Evolutionary conservation across 2,329 filamentous ascomycete species (phyloP), one percentile per base, ranked within the genome.

Genomic region (Penicillium sp.): DNA sequence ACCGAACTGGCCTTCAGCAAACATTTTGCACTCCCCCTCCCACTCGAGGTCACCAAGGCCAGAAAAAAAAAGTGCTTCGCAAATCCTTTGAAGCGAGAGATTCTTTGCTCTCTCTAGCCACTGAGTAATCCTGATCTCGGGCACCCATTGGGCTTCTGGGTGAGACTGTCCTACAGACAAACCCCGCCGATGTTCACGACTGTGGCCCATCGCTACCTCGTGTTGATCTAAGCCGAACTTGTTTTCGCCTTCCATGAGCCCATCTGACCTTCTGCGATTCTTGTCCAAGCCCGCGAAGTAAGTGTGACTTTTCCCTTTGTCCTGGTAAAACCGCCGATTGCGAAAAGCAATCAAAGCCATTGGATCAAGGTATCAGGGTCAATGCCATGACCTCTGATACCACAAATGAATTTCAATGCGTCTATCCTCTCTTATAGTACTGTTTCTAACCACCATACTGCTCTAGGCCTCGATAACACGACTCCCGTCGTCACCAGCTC

Each of bases 241-340:
- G 59, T 61, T 57, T 59, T 56, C 57, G 69, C 79, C 77, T 85
- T 90, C 86, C 87, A 96, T 96, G 91, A 92, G 86, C 88, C 87
- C 84, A 76, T 89, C 87, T 80, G 90, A 95, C 78, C 86, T 95
- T 72, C 85, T 96, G 73, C 89, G 91, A 80, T 94, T 95, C 81
- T 86, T 96, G 68, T 95, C 90, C 74, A 94, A 94, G 82, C 91
- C 91, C 73, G 90, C 90, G 77, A 96, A 96, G 91, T 96, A 79
- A 73, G 89, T 80, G 60, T 57, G 57, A 49, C 46, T 50, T 50
- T 25, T 34, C 29, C 37, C 51, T 53, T 40, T 48, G 40, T 39
- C 46, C 54, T 40, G 40, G 40, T 39, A 52, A 23, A 46, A 15
- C 12, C 9, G 34, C 7, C 27, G 5, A 25, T 35, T 34, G 18